Conservation (phyloP, 306 rosid species). For the Cucumis hystrix region DNA sequence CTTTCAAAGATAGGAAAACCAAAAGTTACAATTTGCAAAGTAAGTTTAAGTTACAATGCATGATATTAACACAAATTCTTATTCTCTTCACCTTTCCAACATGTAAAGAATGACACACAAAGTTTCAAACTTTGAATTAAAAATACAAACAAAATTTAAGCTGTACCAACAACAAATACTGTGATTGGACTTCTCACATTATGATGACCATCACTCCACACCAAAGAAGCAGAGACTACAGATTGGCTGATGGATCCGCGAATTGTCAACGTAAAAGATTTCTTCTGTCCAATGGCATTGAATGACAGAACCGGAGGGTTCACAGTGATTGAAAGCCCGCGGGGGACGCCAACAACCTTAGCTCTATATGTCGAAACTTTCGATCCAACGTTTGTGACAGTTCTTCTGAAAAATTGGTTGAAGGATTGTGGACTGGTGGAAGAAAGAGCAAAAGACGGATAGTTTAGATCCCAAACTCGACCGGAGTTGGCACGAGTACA, state of each 20-base stretch:
- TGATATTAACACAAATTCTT: not conserved
- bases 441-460: constrained; percentile 26
- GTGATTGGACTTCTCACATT: not conserved
- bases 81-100: not conserved
- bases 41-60: not conserved
- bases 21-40: not conserved
- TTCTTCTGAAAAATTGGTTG: constrained; percentile 14
- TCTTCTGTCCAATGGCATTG: not conserved
- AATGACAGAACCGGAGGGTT: not conserved
- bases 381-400: constrained; percentile 23
- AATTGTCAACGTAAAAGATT: not conserved
- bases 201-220: not conserved
- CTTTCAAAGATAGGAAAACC: not conserved
- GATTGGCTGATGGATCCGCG: not conserved
- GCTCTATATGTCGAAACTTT: not conserved
- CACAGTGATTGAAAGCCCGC: not conserved
- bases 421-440: not conserved
- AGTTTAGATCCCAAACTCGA: constrained; percentile 17
- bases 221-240: not conserved
- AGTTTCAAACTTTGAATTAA: not conserved
- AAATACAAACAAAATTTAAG: not conserved
- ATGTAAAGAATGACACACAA: not conserved
- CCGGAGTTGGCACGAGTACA: not conserved
- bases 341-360: not conserved
- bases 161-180: not conserved